Evolutionary conservation across 2,329 filamentous ascomycete genomes (phyloP), one percentile per base, ranked within the genome.

Genomic region (Venturia carpophila): DNA sequence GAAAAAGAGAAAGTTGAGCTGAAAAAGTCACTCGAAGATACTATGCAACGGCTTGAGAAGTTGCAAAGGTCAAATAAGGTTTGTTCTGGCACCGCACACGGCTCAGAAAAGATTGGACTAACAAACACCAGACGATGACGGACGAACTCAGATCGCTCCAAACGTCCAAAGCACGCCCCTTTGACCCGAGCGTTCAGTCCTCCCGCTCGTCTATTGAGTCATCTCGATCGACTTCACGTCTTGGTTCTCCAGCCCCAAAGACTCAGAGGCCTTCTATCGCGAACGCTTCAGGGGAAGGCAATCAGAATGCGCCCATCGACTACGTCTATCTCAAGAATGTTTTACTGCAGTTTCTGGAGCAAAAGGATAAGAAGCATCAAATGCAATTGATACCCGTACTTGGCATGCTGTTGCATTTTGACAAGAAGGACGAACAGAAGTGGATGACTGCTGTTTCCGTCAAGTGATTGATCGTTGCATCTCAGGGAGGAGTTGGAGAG

Each of bases 351-450:
- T 93, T 93, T 74, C 75, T 94, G 68, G 88, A 92, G 79, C 87
- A 90, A 69, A 90, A 86, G 77, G 90, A 93, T 72, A 89, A 87
- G 74, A 89, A 85, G 77, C 79, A 90, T 70, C 84, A 91, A 70
- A 82, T 85, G 68, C 88, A 91, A 79, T 80, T 93, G 68, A 87
- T 94, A 65, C 89, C 89, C 0, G 89, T 92, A 42, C 74, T 94
- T 70, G 87, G 87, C 39, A 87, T 89, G 81, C 77, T 93, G 72
- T 77, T 94, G 72, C 84, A 86, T 73, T 91, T 93, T 77, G 87
- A 91, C 76, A 85, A 86, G 86, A 89, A 78, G 70, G 92, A 96
- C 70, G 89, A 94, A 77, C 87, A 94, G 76, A 93, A 91, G 76
- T 96, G 91, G 91, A 85, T 88, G 76, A 84, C 87, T 21, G 91